Conservation (phyloP, 2,329 filamentous ascomycete species). For the Sporothrix protearum region DNA sequence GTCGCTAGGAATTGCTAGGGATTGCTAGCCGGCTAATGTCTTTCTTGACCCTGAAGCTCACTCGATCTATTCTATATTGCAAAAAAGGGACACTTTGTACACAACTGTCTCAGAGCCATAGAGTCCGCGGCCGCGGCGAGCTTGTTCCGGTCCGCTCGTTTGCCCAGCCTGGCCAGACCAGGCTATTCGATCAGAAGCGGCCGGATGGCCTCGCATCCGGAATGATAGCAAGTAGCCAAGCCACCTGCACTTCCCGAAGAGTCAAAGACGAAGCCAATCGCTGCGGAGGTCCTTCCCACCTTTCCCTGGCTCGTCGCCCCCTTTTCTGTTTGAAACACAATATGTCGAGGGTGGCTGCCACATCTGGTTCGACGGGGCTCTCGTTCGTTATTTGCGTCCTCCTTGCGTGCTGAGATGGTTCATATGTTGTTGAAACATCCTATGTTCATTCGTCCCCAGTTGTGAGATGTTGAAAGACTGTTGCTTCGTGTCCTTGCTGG, state of each 20-base stretch:
- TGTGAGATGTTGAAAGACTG: neutral
- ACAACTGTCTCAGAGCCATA: neutral
- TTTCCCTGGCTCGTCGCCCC: neutral
- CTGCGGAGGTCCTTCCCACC: neutral
- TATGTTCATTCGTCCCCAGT: neutral
- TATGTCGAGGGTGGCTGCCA: neutral
- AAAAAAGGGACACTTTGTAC: too few species aligned
- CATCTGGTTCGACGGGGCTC: neutral
- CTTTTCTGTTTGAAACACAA: neutral
- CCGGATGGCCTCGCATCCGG: neutral
- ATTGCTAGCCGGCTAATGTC: neutral
- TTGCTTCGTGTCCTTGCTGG: neutral
- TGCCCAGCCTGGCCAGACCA: neutral
- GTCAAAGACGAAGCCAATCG: neutral
- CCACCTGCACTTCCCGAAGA: too few species aligned
- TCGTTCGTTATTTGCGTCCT: neutral
- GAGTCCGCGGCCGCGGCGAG: neutral
- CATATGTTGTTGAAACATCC: neutral
- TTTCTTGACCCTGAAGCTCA: too few species aligned
- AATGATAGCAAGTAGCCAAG: too few species aligned
- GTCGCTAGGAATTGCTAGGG: too few species aligned
- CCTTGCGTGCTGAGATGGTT: neutral
- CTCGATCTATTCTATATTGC: too few species aligned
- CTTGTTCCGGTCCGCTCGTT: neutral
- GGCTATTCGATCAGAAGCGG: neutral